Conservation (phyloP, 2,329 filamentous ascomycete genomes). For the Trichophyton schoenleinii region DNA sequence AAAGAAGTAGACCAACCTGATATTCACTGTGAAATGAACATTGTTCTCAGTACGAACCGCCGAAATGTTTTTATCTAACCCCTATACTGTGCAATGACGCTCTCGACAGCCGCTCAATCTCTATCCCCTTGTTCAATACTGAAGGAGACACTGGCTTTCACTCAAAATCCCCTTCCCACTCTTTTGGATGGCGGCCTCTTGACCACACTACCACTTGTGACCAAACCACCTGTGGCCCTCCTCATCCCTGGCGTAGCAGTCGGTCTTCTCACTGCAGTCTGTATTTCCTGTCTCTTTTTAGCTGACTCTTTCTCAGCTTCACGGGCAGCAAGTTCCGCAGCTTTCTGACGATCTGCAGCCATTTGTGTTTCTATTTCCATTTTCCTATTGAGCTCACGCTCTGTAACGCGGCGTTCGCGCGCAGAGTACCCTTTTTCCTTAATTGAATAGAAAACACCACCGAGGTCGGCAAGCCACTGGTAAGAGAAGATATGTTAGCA, state of each 20-base stretch:
- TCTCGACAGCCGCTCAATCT: background rate
- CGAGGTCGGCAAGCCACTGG: slow-evolving; percentile 82
- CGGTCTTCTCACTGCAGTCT: slow-evolving; percentile 27
- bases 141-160: background rate
- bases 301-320: slow-evolving; percentile 26
- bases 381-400: slow-evolving; percentile 81
- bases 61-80: background rate
- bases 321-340: slow-evolving; percentile 28
- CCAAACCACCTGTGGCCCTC: slow-evolving; percentile 19
- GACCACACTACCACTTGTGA: slow-evolving; percentile 26
- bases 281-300: slow-evolving; percentile 25
- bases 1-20: background rate
- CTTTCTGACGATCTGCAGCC: slow-evolving; percentile 63
- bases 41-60: background rate
- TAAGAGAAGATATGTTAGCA: background rate
- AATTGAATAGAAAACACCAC: slow-evolving; percentile 92
- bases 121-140: background rate
- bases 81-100: background rate
- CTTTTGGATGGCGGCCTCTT: slow-evolving; percentile 27
- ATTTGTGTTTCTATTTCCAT: slow-evolving; percentile 92
- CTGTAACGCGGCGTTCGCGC: slow-evolving; percentile 71
- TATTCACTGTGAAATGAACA: too few relatives aligned
- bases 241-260: slow-evolving; percentile 18
- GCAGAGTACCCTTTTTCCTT: slow-evolving; percentile 95
- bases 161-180: slow-evolving; percentile 21